Evolutionary conservation across 805 yeast genomes (phyloP).

Genomic region (Candida maris): DNA sequence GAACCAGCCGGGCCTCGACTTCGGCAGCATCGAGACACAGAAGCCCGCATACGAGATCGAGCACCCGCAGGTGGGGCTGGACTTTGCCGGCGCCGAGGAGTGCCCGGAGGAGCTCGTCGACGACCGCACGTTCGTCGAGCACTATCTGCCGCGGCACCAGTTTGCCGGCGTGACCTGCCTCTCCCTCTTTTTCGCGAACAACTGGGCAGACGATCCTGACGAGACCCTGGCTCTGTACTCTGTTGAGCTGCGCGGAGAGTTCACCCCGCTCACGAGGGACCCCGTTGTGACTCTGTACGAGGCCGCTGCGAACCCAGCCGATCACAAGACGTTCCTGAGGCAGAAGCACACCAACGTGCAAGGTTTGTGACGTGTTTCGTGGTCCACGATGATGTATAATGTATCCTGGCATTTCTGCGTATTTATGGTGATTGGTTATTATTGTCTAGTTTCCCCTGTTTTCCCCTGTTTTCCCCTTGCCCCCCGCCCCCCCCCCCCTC

Average conservation of each 20-base stretch:
- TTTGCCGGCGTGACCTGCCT: conserved; percentile 69
- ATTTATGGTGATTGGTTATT: too few relatives aligned
- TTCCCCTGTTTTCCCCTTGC: too few relatives aligned
- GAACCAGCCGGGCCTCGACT: conserved; percentile 68
- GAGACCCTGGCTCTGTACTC: conserved; percentile 58
- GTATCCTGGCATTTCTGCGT: too few relatives aligned
- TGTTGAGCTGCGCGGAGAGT: conserved; percentile 78
- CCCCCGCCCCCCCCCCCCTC: too few relatives aligned
- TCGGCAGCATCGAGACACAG: conserved; percentile 51
- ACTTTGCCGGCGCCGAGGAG: conserved; percentile 26
- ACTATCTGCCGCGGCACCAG: conserved; percentile 67
- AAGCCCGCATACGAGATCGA: conserved; percentile 49
- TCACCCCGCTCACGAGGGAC: conserved; percentile 50
- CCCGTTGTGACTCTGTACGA: conserved; percentile 82
- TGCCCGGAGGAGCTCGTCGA: conserved; percentile 33
- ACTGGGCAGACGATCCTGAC: conserved; percentile 60
- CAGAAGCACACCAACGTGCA: conserved; percentile 21
- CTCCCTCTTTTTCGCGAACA: conserved; percentile 63
- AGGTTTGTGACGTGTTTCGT: conserved; percentile 6
- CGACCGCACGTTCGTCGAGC: conserved; percentile 66
- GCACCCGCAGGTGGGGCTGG: conserved; percentile 64
- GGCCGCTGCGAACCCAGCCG: conserved; percentile 89
- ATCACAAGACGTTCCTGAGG: conserved; percentile 51
- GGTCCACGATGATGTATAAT: too few relatives aligned
- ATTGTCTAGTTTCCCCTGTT: too few relatives aligned